These are phyloP conservation scores for Penicillium macrosclerotiorum DNA, from an alignment of 495 filamentous ascomycete species.

Conservation along the genomic window DNA sequence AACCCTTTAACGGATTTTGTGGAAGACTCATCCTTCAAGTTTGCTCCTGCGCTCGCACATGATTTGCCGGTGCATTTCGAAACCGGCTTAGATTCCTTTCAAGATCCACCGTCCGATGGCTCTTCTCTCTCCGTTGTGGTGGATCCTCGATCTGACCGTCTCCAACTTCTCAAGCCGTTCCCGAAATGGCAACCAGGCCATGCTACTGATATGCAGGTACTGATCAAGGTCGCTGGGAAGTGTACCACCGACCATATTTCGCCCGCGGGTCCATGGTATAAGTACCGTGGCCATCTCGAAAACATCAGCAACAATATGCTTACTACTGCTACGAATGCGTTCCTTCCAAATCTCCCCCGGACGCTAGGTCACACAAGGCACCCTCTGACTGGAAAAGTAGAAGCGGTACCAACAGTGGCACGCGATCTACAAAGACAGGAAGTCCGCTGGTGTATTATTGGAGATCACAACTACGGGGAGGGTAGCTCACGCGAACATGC, in stretches of 20 bases:
- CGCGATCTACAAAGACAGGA: slow-evolving; percentile 97
- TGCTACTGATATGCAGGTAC: slow-evolving; percentile 77
- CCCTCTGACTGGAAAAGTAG: slow-evolving; percentile 74
- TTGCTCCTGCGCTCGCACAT: slow-evolving; percentile 73
- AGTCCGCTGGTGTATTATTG: slow-evolving; percentile 94
- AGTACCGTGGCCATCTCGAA: slow-evolving; percentile 99
- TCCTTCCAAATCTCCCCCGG: slow-evolving; percentile 15
- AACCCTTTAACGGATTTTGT: slow-evolving; percentile 93
- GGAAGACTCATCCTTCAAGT: slow-evolving; percentile 90
- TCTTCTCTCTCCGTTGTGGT: slow-evolving; percentile 70
- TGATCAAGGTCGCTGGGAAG: slow-evolving; percentile 98
- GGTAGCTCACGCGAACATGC: slow-evolving; percentile 97
- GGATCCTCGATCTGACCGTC: slow-evolving; percentile 84
- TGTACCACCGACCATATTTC: slow-evolving; percentile 99
- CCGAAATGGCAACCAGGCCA: slow-evolving; percentile 87
- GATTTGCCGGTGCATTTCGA: slow-evolving; percentile 82
- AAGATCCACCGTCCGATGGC: slow-evolving; percentile 86
- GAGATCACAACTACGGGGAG: slow-evolving; percentile 99
- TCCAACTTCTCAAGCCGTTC: slow-evolving; percentile 79
- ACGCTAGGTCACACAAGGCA: slow-evolving; percentile 58
- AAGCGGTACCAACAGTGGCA: slow-evolving; percentile 86
- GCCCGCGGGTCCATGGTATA: slow-evolving; percentile 96
- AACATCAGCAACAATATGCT: slow-evolving; percentile 99
- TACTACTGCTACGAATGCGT: slow-evolving; percentile 88
- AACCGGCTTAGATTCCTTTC: slow-evolving; percentile 91